Evolutionary conservation across 1,284 basidiomycete genomes (phyloP), one percentile per base, ranked within the genome.

Genomic region (Cutaneotrichosporon mucoides): DNA sequence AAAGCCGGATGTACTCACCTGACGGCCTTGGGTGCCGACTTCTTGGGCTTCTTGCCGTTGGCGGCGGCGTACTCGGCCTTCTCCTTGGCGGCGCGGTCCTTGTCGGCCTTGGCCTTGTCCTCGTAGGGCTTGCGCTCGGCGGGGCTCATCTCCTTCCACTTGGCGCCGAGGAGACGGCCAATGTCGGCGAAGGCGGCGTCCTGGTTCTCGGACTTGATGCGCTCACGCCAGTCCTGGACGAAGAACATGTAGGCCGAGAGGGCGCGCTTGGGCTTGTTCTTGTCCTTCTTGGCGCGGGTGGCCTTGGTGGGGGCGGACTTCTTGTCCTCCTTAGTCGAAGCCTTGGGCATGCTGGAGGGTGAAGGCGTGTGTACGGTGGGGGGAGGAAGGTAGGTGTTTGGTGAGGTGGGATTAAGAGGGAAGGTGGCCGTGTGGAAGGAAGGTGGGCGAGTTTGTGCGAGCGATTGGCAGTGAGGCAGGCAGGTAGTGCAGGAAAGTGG

Each of bases 161-260:
- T 91, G 62, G 87, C 87, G 61, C 90, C 90, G 60, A 93, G 85
- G 53, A 92, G 82, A 76, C 90, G 91, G 68, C 90, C 90, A 59
- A 92, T 83, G 75, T 92, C 90, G 88, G 93, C 93, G 75, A 97
- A 97, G 61, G 87, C 84, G 42, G 92, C 93, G 62, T 93, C 90
- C 57, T 92, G 91, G 83, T 97, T 96, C 82, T 95, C 94, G 59
- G 84, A 73, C 86, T 94, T 95, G 84, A 97, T 90, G 73, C 88
- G 86, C 80, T 95, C 90, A 75, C 93, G 85, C 88, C 90, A 90
- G 80, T 94, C 93, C 79, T 93, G 90, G 72, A 86, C 88, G 84
- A 97, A 97, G 88, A 94, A 94, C 93, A 98, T 96, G 83, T 96
- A 98, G 56, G 93, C 92, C 53, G 92, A 95, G 55, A 96, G 84